Percentiles rank a stretch among this genome's conserved stretches.
Conservation (phyloP, 2,329 filamentous ascomycete genomes). For the Madurella fahalii region DNA sequence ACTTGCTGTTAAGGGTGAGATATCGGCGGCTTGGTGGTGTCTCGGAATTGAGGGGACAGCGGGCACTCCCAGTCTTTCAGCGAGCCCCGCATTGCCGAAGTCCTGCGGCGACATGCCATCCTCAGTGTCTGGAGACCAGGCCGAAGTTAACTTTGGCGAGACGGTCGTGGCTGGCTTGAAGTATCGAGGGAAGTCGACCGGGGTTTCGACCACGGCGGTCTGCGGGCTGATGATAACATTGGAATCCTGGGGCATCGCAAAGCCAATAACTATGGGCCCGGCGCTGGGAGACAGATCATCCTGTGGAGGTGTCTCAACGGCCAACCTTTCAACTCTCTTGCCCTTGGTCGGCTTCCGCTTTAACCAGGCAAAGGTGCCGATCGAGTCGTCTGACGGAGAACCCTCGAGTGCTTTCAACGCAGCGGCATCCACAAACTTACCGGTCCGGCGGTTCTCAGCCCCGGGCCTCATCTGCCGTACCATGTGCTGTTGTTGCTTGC, state of each 20-base stretch:
- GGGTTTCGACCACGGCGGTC: slow-evolving; percentile 42
- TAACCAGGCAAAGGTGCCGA: slow-evolving; percentile 57
- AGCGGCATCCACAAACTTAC: slow-evolving; percentile 55
- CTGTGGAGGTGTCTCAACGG: slow-evolving; percentile 25
- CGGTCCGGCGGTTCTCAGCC: slow-evolving; percentile 26
- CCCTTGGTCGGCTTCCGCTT: slow-evolving; percentile 37
- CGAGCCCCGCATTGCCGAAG: neutral
- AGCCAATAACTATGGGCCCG: slow-evolving; percentile 69
- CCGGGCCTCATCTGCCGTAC: slow-evolving; percentile 28
- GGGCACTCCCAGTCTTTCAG: slow-evolving; percentile 40
- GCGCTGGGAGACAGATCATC: slow-evolving; percentile 62
- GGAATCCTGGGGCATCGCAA: slow-evolving; percentile 57
- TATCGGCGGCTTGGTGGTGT: slow-evolving; percentile 14
- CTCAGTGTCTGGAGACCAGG: slow-evolving; percentile 59
- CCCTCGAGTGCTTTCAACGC: slow-evolving; percentile 58
- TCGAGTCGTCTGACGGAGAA: slow-evolving; percentile 47
- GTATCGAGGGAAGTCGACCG: slow-evolving; percentile 32
- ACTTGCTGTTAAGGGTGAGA: slow-evolving; percentile 25
- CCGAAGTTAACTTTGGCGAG: slow-evolving; percentile 42
- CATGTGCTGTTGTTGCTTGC: slow-evolving; percentile 35
- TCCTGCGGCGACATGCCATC: slow-evolving; percentile 42
- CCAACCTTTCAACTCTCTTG: slow-evolving; percentile 27
- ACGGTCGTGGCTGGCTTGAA: slow-evolving; percentile 27
- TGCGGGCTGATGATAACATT: slow-evolving; percentile 48
- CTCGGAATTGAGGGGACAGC: slow-evolving; percentile 58